Base-by-base conservation (phyloP, 176 grass and related monocot genomes). In the Carex littledalei region DNA sequence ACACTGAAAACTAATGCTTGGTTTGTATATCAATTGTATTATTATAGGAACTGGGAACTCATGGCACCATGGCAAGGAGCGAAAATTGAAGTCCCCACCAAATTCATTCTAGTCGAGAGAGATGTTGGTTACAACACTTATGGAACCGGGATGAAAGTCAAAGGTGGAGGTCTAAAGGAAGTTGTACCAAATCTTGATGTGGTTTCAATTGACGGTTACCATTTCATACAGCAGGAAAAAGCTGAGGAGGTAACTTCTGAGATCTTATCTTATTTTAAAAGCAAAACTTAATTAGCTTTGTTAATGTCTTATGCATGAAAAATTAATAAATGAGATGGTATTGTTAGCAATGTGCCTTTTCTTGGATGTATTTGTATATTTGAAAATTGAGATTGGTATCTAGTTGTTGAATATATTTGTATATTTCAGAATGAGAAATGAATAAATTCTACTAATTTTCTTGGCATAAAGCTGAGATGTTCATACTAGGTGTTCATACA, bases 141-240 rank as follows among this genome's bases (percentile, higher is more conserved):
- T 0, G 89, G 87, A 58, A 54, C 13, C 1, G 84, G 71, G 59
- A 15, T 65, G 9, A 77, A 84, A n/a, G 83, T 91, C 85, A 86
- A 78, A 55, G 73, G 87, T 0, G 89, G 83, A 0, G 72, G 0
- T 41, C 74, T 94, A 1, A 91, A 89, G 50, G 57, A 39, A 22
- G 52, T 20, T 47, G 80, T 94, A 26, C 87, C 87, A 20, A 54
- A 91, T 72, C 54, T 91, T 64, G 87, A 84, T 73, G 39, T 90
- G 45, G 64, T 57, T 15, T 50, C 86, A 84, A 84, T 94, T 3
- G 83, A 94, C 17, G 84, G 89, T 2, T 67, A 85, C 81, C 90
- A 94, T 84, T 91, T 66, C 39, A 5, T 94, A 80, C 87, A 91
- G 80, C 89, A 91, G 85, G 92, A 94, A 66, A 50, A 94, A 52